Base-by-base conservation (phyloP, 2,329 filamentous ascomycete genomes). In the Cercospora zeae-maydis region DNA sequence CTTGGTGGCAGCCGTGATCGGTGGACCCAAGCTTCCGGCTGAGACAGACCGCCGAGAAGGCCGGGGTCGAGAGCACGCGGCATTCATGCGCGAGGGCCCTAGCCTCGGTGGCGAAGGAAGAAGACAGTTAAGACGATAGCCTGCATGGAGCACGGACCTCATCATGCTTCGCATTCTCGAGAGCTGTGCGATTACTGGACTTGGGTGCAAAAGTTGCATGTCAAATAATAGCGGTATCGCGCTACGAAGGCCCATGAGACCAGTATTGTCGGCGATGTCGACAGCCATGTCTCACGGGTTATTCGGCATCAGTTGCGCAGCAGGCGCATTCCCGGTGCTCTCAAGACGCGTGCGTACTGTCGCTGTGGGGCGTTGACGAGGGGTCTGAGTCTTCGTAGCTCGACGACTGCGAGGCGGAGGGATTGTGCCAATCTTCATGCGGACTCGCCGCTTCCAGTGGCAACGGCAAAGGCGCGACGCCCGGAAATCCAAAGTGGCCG, bases 401-500 rank as follows among this genome's bases (percentile, higher is more conserved):
- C 24, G 24, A 19, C n/a, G 39, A 21, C 10, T 24, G 39, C 39
- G 21, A 24, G 10, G 39, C 39, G 21, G 39, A 9, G 21, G 16
- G 2, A 11, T 19, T 19, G 21, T 4, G 21, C 19, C 16, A 45
- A 11, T 24, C 19, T 4, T 45, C 39, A 45, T 4, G 10, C 13
- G 60, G 55, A 21, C 47, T n/a, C 47, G 60, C 53, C 7, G 4
- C 47, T 11, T 58, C 45, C 9, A 62, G 52, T 27, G 24, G 60
- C 27, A 61, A 14, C 16, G 62, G 58, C 24, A 64, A 47, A 24
- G 62, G 62, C 3, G 58, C 62, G 21, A 61, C 62, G 33, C 62
- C 62, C 21, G 31, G 27, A 14, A 64, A 58, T n/a, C 62, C 62
- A 14, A 58, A 33, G 21, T 64, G 58, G 6, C 53, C 33, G 14